Base-by-base conservation (phyloP, 2,329 filamentous ascomycete genomes). In the Coleophoma eucalyptorum region DNA sequence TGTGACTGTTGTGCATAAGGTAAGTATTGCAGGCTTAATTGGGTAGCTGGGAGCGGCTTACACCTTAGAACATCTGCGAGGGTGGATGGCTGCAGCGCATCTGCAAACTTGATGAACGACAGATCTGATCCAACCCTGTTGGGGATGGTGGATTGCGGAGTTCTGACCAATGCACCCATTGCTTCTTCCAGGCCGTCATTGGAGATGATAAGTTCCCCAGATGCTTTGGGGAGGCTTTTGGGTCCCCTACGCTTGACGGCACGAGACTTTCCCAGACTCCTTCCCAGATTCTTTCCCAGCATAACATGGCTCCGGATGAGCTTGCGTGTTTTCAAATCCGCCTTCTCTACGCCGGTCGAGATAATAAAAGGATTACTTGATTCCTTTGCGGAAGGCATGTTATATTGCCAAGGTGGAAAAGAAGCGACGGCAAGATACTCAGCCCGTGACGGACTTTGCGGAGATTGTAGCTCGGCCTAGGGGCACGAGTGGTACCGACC, bases 291-390 rank as follows among this genome's bases (percentile, higher is more conserved):
- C 55, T 71, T 73, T 5, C 71, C 71, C 15, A 65, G 62, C 72
- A 74, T 74, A 1, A 73, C 71, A 64, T 73, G 67, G 49, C 69
- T 71, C 37, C 72, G 62, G 55, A 74, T 74, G 38, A 71, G 55
- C 57, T 68, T 72, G 41, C 69, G 67, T n/a, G 61, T 62, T 5
- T 62, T 55, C 16, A 62, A 57, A 34, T 67, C 61, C 4, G 60
- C 54, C 45, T 67, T 68, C 19, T 62, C 55, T 10, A 51, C 46
- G 18, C 55, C 55, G 0, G 62, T 66, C 8, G 63, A 61, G 3
- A 52, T 33, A 21, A 57, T 50, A 40, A 55, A 57, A 31, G 35
- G 55, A 26, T 26, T 26, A 8, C 4, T 8, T 2, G 26, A 26
- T 26, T 8, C 6, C 26, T 26, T 26, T 26, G 26, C 4, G 5